A percentile compares a stretch with the other conserved stretches of the same genome.
phyloP scores from a whole-genome alignment of 1,284 basidiomycete species.

The Ceratobasidium sp. region DNA sequence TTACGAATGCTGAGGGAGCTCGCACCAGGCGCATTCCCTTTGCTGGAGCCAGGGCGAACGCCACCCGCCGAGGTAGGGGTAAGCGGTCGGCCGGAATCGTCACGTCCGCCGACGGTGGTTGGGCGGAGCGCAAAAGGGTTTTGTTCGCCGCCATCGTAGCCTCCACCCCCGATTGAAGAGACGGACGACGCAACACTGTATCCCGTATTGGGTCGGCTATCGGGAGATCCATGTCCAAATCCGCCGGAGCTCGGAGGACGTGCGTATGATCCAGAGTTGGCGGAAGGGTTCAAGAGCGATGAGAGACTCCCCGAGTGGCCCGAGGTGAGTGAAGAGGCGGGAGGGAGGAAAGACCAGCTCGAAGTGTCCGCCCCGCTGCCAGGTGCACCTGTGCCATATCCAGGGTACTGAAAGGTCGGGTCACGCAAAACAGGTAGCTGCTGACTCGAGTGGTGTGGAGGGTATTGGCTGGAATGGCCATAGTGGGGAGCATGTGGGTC shows the following conservation, averaged over 20 bases:
- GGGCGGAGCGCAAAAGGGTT: slow-evolving; percentile 39
- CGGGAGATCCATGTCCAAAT: slow-evolving; percentile 61
- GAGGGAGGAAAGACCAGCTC: slow-evolving; percentile 46
- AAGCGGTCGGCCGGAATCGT: slow-evolving; percentile 36
- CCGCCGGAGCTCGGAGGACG: slow-evolving; percentile 41
- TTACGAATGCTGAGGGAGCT: slow-evolving; percentile 60
- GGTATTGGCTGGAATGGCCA: slow-evolving; percentile 33
- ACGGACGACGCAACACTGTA: slow-evolving; percentile 66
- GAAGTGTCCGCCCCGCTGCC: slow-evolving; percentile 30
- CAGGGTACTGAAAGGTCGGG: slow-evolving; percentile 36
- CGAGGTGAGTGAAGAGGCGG: slow-evolving; percentile 61
- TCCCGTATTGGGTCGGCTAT: slow-evolving; percentile 78
- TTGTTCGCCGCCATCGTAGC: slow-evolving; percentile 26
- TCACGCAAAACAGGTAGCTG: slow-evolving; percentile 38
- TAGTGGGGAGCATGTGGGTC: slow-evolving; percentile 33
- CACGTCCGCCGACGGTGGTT: slow-evolving; percentile 30
- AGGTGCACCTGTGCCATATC: slow-evolving; percentile 28
- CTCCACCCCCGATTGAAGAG: slow-evolving; percentile 23
- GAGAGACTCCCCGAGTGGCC: slow-evolving; percentile 63
- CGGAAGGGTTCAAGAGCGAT: slow-evolving; percentile 68
- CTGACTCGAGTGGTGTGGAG: slow-evolving; percentile 13
- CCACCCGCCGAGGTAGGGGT: slow-evolving; percentile 39
- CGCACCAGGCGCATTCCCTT: slow-evolving; percentile 28
- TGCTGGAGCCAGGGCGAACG: slow-evolving; percentile 42
- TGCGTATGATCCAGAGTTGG: slow-evolving; percentile 44